Base-by-base conservation (phyloP, 805 yeast species). In the Scheffersomyces amazonensis region DNA sequence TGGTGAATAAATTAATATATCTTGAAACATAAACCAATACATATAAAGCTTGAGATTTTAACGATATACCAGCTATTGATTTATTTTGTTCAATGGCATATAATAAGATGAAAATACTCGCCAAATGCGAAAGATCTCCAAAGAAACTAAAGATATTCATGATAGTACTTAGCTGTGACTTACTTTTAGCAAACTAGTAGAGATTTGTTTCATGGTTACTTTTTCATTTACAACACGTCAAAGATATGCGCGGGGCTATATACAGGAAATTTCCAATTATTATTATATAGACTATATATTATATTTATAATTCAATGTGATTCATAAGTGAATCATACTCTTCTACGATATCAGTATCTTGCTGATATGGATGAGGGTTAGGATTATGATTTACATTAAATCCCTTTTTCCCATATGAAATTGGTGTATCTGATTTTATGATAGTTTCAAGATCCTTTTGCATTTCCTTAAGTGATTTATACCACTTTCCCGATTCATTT, bases 21-120 rank as follows among this genome's bases (percentile, higher is more conserved):
- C 75, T 59, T 20, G 70, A 55, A 17, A 64, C 44, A 43, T 56
- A 69, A 16, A 69, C 73, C 31, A 60, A 33, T 29, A 57, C 79
- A 59, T 91, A 93, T 29, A 91, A 66, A 1, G 76, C 66, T 58
- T 93, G 98, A 0, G 98, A 87, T 65, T 91, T 91, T 56, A 87
- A 66, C 1, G 97, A 89, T 34, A 93, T 76, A 31, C 99, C 99
- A 21, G 80, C 76, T 33, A 85, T 80, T 5, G 95, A 81, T 43
- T 69, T 70, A 39, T 84, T 75, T 5, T 65, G 54, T 36, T 69
- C 74, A 49, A 93, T 87, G 29, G 88, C 78, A 38, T 79, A 81
- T 35, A 91, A 67, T 46, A 93, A 72, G 39, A 93, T 76, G 42
- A 86, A 66, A 35, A 87, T 86, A 50, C 95, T 81, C 13, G 83